Conservation (phyloP, 768 basidiomycete species). For the Wakefieldia striispora region DNA sequence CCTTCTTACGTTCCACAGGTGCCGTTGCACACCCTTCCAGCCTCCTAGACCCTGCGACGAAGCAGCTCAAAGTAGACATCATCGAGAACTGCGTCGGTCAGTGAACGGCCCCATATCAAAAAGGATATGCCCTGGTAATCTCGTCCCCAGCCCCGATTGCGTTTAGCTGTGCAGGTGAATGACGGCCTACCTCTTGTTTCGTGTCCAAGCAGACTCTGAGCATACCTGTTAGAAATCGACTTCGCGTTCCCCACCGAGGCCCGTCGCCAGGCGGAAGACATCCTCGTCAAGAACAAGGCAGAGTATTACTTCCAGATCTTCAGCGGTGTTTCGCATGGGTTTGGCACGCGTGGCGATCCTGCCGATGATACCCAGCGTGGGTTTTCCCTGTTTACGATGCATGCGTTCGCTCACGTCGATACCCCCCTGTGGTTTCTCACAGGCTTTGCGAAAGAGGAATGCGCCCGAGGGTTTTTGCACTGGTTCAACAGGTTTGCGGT, state of each 20-base stretch:
- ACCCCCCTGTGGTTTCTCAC: neutral
- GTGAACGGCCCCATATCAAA: conserved; percentile 10
- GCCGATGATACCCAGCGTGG: conserved; percentile 23
- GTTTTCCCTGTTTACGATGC: neutral
- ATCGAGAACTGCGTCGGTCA: conserved; percentile 48
- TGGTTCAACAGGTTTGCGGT: conserved; percentile 62
- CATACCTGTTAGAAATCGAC: conserved; percentile 45
- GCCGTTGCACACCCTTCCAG: conserved; percentile 56
- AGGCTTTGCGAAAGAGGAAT: conserved; percentile 65
- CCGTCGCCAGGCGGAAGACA: conserved; percentile 55
- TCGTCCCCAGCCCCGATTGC: conserved; percentile 47
- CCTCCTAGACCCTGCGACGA: conserved; percentile 7
- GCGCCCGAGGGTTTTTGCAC: conserved; percentile 45
- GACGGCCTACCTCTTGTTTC: neutral
- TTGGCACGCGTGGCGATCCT: conserved; percentile 32
- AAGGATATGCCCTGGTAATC: neutral
- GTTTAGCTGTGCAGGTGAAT: conserved; percentile 52
- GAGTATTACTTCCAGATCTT: conserved; percentile 59
- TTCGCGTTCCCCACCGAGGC: conserved; percentile 49
- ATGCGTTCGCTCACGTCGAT: neutral
- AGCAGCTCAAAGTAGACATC: conserved; percentile 43
- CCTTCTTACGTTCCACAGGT: conserved; percentile 27
- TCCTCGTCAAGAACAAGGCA: conserved; percentile 48
- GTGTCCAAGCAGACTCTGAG: neutral
- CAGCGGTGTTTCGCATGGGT: conserved; percentile 42